Evolutionary conservation across 192 early-diverging fungal species (phyloP).

Genomic region (Podila horticola): DNA sequence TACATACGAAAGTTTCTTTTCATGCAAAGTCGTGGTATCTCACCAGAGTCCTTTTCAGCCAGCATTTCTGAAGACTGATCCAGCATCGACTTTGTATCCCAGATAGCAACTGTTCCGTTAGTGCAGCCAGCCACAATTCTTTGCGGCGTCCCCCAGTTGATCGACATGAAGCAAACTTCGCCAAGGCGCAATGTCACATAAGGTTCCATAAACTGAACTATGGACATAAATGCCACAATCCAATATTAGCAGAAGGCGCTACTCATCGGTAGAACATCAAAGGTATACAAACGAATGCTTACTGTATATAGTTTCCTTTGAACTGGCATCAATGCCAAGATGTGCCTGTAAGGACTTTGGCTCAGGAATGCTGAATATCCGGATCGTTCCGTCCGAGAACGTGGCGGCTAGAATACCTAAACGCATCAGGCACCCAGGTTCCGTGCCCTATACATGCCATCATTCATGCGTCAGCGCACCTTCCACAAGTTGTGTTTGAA

Average conservation of each 20-base stretch:
- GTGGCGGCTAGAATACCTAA: conserved; percentile 30
- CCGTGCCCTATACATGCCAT: neutral
- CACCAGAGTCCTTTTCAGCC: conserved; percentile 36
- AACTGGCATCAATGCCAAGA: neutral
- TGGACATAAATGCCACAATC: neutral
- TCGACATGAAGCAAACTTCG: conserved; percentile 40
- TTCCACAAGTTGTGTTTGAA: too few species aligned
- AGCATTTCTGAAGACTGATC: conserved; percentile 31
- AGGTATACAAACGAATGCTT: neutral
- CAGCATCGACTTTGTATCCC: conserved; percentile 37
- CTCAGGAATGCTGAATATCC: conserved; percentile 35
- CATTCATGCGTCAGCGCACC: too few species aligned
- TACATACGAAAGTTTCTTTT: neutral
- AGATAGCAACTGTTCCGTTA: conserved; percentile 32
- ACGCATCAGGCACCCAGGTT: conserved; percentile 2
- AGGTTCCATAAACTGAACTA: conserved; percentile 27
- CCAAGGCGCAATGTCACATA: conserved; percentile 36
- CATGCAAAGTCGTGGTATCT: neutral
- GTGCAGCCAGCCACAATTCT: conserved; percentile 27
- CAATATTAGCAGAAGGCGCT: neutral
- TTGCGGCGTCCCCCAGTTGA: conserved; percentile 39
- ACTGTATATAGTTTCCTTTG: conserved; percentile 29
- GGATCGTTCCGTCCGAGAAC: conserved; percentile 35
- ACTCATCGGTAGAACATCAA: neutral
- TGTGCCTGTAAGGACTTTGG: conserved; percentile 8